These are phyloP conservation scores for Trichoderma oligosporum DNA, from an alignment of 2,329 filamentous ascomycete genomes.

Conservation along the genomic window DNA sequence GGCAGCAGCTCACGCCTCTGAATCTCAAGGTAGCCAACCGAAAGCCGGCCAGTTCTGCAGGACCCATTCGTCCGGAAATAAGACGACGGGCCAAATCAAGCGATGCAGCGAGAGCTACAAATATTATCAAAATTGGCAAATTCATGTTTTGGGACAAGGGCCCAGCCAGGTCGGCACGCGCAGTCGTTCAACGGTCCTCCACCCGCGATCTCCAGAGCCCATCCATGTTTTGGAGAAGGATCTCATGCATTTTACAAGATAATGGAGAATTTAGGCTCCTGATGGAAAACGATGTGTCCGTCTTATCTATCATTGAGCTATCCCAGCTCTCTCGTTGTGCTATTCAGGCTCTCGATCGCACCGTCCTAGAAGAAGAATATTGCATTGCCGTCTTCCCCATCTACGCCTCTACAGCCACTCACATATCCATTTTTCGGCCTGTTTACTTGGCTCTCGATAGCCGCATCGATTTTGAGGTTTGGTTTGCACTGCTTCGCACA, in stretches of 20 bases:
- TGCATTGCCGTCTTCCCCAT: slow-evolving; percentile 95
- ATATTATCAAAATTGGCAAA: slow-evolving; percentile 93
- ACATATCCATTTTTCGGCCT: slow-evolving; percentile 75
- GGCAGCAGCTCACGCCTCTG: slow-evolving; percentile 69
- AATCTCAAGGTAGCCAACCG: slow-evolving; percentile 48
- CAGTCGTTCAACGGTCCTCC: slow-evolving; percentile 55
- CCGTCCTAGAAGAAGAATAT: slow-evolving; percentile 86
- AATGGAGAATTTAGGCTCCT: slow-evolving; percentile 92
- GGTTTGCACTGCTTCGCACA: slow-evolving; percentile 87
- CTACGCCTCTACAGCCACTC: slow-evolving; percentile 71
- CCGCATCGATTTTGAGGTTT: slow-evolving; percentile 90
- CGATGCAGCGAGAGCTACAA: slow-evolving; percentile 41
- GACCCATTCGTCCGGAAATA: slow-evolving; percentile 41
- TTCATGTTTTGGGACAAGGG: slow-evolving; percentile 89
- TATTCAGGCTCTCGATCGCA: slow-evolving; percentile 83
- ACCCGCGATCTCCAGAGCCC: slow-evolving; percentile 53
- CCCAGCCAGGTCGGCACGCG: slow-evolving; percentile 49
- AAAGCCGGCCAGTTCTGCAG: slow-evolving; percentile 32
- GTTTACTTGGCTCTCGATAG: slow-evolving; percentile 86
- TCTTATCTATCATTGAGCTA: slow-evolving; percentile 80
- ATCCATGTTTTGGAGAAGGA: slow-evolving; percentile 71
- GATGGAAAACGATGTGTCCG: slow-evolving; percentile 75
- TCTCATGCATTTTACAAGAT: slow-evolving; percentile 91
- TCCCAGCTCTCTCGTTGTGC: slow-evolving; percentile 85
- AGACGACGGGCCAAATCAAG: slow-evolving; percentile 39